These are phyloP conservation scores for Agrocybe pediades DNA, from an alignment of 768 basidiomycete species.

Conservation along the genomic window DNA sequence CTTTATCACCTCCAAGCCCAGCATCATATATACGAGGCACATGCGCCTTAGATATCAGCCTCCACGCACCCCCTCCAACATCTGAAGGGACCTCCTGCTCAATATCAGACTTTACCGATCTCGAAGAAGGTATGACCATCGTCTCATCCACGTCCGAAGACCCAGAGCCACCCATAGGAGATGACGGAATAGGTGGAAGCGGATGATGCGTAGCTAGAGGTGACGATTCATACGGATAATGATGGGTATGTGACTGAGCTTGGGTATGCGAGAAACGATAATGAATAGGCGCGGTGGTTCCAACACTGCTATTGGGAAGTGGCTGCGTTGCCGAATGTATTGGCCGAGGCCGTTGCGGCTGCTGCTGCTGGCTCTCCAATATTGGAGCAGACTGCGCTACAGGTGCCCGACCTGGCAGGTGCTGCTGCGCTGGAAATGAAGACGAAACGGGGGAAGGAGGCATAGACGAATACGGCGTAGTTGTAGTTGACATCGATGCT, in stretches of 20 bases:
- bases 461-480: slow-evolving; percentile 6
- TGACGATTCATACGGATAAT: slow-evolving; percentile 1
- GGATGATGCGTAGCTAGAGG: neutral
- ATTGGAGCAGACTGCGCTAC: neutral
- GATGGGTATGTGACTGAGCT: slow-evolving; percentile 1
- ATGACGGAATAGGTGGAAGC: neutral
- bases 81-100: slow-evolving; percentile 49
- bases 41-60: slow-evolving; percentile 33
- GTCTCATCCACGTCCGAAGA: slow-evolving; percentile 47
- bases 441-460: slow-evolving; percentile 12
- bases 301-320: neutral
- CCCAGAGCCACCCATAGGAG: slow-evolving; percentile 19
- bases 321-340: neutral
- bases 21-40: neutral
- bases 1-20: slow-evolving; percentile 18
- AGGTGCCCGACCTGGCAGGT: neutral
- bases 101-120: slow-evolving; percentile 41
- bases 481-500: neutral
- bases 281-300: slow-evolving; percentile 5
- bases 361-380: neutral
- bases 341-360: neutral
- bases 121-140: slow-evolving; percentile 27
- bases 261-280: slow-evolving; percentile 11
- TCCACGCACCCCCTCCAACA: slow-evolving; percentile 50
- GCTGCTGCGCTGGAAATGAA: neutral